phyloP scores from a whole-genome alignment of 441 rosid species.

The Rhodomyrtus psidioides region DNA sequence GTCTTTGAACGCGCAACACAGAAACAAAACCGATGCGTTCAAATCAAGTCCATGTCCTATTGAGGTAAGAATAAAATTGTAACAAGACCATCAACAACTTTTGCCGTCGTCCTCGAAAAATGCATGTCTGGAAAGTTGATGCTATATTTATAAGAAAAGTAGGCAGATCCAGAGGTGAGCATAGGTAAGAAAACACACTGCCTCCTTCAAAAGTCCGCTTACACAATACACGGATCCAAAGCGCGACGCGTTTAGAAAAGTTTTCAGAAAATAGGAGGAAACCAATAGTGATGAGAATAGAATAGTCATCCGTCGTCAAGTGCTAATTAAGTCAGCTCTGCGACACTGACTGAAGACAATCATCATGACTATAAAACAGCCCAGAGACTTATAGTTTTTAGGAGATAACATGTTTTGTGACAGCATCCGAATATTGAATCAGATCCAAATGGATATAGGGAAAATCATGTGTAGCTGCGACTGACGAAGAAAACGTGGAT shows the following conservation, averaged over 20 bases:
- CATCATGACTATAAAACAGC: neutral
- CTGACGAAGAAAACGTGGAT: constrained; percentile 32
- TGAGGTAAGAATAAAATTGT: neutral
- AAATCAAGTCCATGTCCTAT: neutral
- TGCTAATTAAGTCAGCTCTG: neutral
- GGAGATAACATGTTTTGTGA: neutral
- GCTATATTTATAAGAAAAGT: neutral
- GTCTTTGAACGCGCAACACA: neutral
- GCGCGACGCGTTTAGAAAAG: neutral
- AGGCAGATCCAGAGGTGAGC: neutral
- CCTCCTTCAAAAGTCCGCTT: neutral
- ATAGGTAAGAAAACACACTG: no score
- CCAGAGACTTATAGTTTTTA: neutral
- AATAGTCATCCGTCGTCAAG: neutral
- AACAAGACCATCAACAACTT: neutral
- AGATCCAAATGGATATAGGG: neutral
- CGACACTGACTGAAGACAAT: neutral
- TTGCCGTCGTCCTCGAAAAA: neutral
- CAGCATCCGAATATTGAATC: neutral
- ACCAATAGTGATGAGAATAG: neutral
- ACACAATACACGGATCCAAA: neutral
- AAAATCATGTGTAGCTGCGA: constrained; percentile 32
- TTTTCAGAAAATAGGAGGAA: neutral
- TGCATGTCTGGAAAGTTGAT: neutral
- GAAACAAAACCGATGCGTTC: neutral